Evolutionary conservation across 2,329 filamentous ascomycete genomes (phyloP), one percentile per base, ranked within the genome.

Genomic region (Alternaria triticina): DNA sequence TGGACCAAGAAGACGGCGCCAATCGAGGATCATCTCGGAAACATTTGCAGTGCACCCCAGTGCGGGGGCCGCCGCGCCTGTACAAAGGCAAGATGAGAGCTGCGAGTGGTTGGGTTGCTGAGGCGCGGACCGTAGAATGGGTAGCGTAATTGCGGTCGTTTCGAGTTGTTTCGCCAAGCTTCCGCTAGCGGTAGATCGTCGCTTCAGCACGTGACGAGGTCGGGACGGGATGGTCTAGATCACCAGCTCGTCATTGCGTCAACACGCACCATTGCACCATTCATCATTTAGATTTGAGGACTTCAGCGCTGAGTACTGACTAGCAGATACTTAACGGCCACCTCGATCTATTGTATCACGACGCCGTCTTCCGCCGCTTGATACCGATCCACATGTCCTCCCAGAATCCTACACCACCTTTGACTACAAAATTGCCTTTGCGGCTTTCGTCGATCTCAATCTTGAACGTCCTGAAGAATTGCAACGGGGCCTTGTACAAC

Each of bases 401-500:
- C 67, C 78, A 83, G 56, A 78, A 83, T n/a, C 76, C 52, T 69
- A 83, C 74, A 2, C 81, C 82, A 3, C 82, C 82, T 56, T 83
- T 82, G 44, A 82, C 74, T 3, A 79, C 61, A 61, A 81, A 84
- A 20, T 66, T 69, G 2, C 74, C 79, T 10, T 77, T 77, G 46
- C 72, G 62, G 28, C 77, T 51, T 22, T 71, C 67, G 55, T 80
- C 70, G 30, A 66, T 52, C 33, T 71, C 67, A 3, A 77, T 75
- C 36, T 70, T 75, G 61, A 82, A 84, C 0, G 70, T 78, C 6
- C 81, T 74, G 51, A 84, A 80, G 66, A 85, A 83, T 68, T 82
- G 66, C 15, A 72, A 44, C 9, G 67, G 81, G 5, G 57, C 66
- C 77, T 87, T 86, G 71, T 81, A 85, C 55, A 86, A 67, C 74